Percentiles rank a stretch among this genome's conserved stretches.
Evolutionary conservation across 768 basidiomycete species (phyloP).

Genomic region (Hericium erinaceus): DNA sequence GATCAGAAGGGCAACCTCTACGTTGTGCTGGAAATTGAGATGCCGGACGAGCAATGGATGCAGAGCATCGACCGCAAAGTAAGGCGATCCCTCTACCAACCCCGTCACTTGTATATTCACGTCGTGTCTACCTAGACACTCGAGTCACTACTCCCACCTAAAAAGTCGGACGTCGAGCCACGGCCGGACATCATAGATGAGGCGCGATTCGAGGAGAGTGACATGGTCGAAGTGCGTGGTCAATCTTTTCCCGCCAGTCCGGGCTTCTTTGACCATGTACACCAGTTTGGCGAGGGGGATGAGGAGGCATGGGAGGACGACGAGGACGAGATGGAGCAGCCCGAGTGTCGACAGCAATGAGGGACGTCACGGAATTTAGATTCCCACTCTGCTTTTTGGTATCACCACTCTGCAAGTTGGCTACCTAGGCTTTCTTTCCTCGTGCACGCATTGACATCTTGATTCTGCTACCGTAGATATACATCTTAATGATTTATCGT

Average conservation of each 20-base stretch:
- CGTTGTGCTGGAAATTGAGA: constrained; percentile 77
- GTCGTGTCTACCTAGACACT: constrained; percentile 39
- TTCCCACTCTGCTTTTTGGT: neutral
- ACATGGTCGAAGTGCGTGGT: constrained; percentile 77
- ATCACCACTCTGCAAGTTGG: neutral
- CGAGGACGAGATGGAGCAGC: constrained; percentile 43
- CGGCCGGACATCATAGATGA: constrained; percentile 63
- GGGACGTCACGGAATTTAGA: neutral
- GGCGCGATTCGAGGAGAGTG: constrained; percentile 63
- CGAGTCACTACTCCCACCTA: constrained; percentile 59
- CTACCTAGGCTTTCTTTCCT: constrained; percentile 6
- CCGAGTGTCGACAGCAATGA: constrained; percentile 21
- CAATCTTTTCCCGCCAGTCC: constrained; percentile 64
- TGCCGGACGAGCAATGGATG: constrained; percentile 79
- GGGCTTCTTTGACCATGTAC: constrained; percentile 66
- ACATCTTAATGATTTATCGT: neutral
- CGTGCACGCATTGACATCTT: constrained; percentile 5
- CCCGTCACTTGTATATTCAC: neutral
- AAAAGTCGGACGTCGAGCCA: constrained; percentile 66
- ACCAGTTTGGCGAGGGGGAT: constrained; percentile 62
- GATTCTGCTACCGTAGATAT: neutral
- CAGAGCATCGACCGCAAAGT: constrained; percentile 54
- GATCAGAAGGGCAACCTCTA: constrained; percentile 74
- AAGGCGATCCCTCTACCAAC: constrained; percentile 5
- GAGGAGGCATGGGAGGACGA: constrained; percentile 67